These are phyloP conservation scores for Asterionellopsis glacialis DNA, from an alignment of 108 stramenopile genomes.

Conservation along the genomic window DNA sequence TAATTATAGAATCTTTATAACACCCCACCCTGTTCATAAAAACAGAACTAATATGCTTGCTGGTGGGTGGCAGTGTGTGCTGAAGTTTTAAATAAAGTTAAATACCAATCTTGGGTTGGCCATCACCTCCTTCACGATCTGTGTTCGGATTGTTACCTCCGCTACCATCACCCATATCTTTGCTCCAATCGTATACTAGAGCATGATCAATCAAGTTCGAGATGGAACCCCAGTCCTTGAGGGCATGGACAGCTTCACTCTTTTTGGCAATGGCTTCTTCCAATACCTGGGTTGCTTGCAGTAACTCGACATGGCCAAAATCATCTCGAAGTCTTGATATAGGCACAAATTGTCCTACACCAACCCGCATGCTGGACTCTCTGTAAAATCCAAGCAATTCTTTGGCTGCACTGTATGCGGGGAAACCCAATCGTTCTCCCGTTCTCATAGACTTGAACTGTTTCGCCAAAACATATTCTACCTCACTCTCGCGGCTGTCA, in stretches of 20 bases:
- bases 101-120: no score
- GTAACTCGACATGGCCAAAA: conserved; percentile 39
- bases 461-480: conserved; percentile 52
- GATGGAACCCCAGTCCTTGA: conserved; percentile 44
- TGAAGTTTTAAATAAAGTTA: not conserved
- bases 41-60: not conserved
- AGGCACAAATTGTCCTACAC: conserved; percentile 35
- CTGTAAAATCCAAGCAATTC: conserved; percentile 58
- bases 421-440: conserved; percentile 50
- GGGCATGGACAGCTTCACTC: conserved; percentile 37
- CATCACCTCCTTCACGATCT: no score
- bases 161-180: conserved; percentile 19
- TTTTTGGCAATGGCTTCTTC: conserved; percentile 40
- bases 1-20: no score
- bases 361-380: conserved; percentile 13
- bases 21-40: no score
- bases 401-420: conserved; percentile 42
- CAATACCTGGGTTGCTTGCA: conserved; percentile 44
- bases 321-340: conserved; percentile 30
- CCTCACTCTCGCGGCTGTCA: conserved; percentile 21
- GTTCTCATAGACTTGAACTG: conserved; percentile 49
- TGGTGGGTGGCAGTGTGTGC: not conserved
- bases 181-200: conserved; percentile 44
- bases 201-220: conserved; percentile 39
- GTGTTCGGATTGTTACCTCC: not conserved